Conservation (phyloP, 768 basidiomycete species). For the Panaeolus papilionaceus region DNA sequence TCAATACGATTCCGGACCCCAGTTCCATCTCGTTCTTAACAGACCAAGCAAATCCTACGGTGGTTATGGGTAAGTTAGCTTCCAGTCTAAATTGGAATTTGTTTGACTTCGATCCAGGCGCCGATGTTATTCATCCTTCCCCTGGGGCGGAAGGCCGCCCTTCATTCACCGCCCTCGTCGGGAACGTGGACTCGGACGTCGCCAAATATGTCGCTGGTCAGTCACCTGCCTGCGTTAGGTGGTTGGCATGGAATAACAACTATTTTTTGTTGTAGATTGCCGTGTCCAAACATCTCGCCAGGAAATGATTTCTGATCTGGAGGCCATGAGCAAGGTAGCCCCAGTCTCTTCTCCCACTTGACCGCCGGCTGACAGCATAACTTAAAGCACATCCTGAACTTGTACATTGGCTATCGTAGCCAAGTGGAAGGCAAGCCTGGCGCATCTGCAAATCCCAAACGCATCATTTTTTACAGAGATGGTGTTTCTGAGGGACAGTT, state of each 20-base stretch:
- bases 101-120: conserved; percentile 48
- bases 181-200: conserved; percentile 76
- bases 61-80: conserved; percentile 68
- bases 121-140: conserved; percentile 85
- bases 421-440: conserved; percentile 57
- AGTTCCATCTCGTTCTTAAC: conserved; percentile 67
- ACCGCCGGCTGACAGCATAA: conserved; percentile 40
- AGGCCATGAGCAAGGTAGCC: conserved; percentile 65
- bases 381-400: conserved; percentile 43
- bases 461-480: conserved; percentile 78
- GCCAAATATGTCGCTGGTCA: conserved; percentile 69
- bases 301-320: conserved; percentile 80
- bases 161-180: conserved; percentile 83
- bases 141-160: conserved; percentile 82
- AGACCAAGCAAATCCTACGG: conserved; percentile 75
- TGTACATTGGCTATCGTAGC: conserved; percentile 65
- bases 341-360: background rate
- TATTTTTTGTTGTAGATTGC: conserved; percentile 45
- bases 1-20: conserved; percentile 79
- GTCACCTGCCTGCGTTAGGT: conserved; percentile 14
- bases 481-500: conserved; percentile 64
- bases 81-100: background rate
- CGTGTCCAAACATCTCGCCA: conserved; percentile 71
- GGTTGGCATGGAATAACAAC: conserved; percentile 27
- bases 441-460: conserved; percentile 54